These are phyloP conservation scores for Pestalotiopsis fici DNA, from an alignment of 2,329 filamentous ascomycete species.

Conservation along the genomic window DNA sequence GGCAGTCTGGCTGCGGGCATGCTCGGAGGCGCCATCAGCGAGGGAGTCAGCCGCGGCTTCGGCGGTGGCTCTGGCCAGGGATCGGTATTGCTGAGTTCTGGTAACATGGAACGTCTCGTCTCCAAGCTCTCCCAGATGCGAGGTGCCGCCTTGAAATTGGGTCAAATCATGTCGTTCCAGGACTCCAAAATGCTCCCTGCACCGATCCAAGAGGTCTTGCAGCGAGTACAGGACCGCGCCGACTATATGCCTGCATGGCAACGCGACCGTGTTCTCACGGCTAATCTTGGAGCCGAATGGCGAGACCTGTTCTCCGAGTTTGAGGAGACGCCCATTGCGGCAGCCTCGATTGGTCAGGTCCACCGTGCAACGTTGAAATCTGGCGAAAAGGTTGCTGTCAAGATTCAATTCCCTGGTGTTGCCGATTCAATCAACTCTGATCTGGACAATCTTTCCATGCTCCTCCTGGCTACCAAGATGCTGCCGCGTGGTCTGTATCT, in stretches of 20 bases:
- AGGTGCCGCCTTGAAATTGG: conserved; percentile 93
- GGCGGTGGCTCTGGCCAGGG: conserved; percentile 67
- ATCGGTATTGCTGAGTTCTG: conserved; percentile 83
- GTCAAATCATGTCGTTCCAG: conserved; percentile 98
- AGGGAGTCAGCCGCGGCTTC: conserved; percentile 78
- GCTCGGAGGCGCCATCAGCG: conserved; percentile 87
- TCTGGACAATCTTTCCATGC: conserved; percentile 86
- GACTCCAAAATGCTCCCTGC: conserved; percentile 92
- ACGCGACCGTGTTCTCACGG: conserved; percentile 77
- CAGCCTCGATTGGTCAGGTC: conserved; percentile 95
- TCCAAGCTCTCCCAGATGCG: conserved; percentile 94
- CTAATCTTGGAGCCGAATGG: conserved; percentile 84
- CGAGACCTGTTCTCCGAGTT: conserved; percentile 80
- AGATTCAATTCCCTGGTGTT: conserved; percentile 96
- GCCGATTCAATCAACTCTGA: conserved; percentile 96
- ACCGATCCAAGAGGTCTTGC: conserved; percentile 84
- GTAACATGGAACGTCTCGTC: conserved; percentile 91
- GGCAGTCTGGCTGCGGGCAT: conserved; percentile 90
- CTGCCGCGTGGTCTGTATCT: conserved; percentile 91
- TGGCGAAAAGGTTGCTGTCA: conserved; percentile 81
- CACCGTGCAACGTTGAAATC: conserved; percentile 81
- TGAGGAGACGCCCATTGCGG: conserved; percentile 88
- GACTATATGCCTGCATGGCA: conserved; percentile 98
- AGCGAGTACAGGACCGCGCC: conserved; percentile 92
- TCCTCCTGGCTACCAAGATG: conserved; percentile 86